Percentiles rank a stretch among this genome's conserved stretches.
phyloP scores from a whole-genome alignment of 257 asterid species.

The Ajuga chamaepitys region DNA sequence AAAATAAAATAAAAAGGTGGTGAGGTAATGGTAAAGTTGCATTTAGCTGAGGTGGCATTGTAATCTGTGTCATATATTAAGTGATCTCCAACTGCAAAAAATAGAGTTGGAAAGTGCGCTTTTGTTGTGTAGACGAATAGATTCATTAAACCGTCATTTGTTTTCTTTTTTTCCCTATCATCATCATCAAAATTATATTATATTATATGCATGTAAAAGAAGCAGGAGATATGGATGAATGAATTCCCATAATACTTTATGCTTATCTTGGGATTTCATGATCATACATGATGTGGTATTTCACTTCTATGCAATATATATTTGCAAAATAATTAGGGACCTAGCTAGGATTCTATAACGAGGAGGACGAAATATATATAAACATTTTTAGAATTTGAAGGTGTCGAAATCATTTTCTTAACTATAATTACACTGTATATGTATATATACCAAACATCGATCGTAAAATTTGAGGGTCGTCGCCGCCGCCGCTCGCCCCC shows the following conservation, averaged over 20 bases:
- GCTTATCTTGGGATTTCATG: slow-evolving; percentile 15
- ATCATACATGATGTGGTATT: slow-evolving; percentile 2
- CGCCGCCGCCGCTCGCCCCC: too few relatives aligned
- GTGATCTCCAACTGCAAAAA: slow-evolving; percentile 9
- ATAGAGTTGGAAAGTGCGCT: slow-evolving; percentile 36
- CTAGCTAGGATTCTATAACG: too few relatives aligned
- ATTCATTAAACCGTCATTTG: not conserved
- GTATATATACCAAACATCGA: too few relatives aligned
- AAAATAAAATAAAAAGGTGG: too few relatives aligned
- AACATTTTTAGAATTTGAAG: too few relatives aligned
- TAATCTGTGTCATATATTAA: slow-evolving; percentile 19
- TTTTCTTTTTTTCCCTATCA: too few relatives aligned
- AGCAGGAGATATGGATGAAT: slow-evolving; percentile 13
- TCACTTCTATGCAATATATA: not conserved
- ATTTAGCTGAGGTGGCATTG: slow-evolving; percentile 27
- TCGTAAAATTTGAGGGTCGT: too few relatives aligned
- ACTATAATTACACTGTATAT: too few relatives aligned
- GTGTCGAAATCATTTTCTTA: too few relatives aligned
- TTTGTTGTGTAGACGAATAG: slow-evolving; percentile 14
- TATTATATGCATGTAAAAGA: not conserved
- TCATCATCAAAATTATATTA: not conserved
- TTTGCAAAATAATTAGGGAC: too few relatives aligned
- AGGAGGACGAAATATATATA: too few relatives aligned
- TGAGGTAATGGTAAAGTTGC: slow-evolving; percentile 17
- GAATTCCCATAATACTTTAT: not conserved